Conservation (phyloP, 495 filamentous ascomycete species). For the Trichoderma erinaceum region DNA sequence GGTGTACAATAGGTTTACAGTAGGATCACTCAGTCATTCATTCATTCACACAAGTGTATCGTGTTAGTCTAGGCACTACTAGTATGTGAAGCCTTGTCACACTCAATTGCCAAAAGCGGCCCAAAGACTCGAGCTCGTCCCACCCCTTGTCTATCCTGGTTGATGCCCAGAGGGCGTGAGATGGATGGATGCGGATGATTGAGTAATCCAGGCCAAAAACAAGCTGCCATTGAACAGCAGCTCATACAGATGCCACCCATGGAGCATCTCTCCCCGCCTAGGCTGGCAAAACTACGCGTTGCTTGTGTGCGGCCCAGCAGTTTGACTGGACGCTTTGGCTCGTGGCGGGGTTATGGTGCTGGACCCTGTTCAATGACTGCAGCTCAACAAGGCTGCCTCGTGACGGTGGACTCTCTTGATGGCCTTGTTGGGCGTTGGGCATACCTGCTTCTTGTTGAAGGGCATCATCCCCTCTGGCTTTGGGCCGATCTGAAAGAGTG, state of each 20-base stretch:
- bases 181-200: not conserved
- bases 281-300: not conserved
- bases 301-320: too few relatives aligned
- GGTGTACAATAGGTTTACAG: too few relatives aligned
- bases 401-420: too few relatives aligned
- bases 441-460: not conserved
- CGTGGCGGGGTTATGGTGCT: too few relatives aligned
- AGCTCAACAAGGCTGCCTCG: too few relatives aligned
- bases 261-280: not conserved
- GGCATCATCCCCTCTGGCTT: not conserved
- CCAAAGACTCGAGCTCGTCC: not conserved
- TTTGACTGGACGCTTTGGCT: too few relatives aligned
- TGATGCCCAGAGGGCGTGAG: slow-evolving; percentile 3
- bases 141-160: not conserved
- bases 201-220: not conserved
- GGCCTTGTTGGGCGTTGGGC: not conserved
- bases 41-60: not conserved
- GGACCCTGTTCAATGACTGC: too few relatives aligned
- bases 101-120: slow-evolving; percentile 4
- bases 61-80: too few relatives aligned
- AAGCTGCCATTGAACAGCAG: not conserved
- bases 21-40: not conserved
- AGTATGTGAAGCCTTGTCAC: not conserved
- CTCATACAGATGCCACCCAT: not conserved
- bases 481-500: not conserved